phyloP scores from a whole-genome alignment of 257 asterid species.

The Jaltomata sinuosa region DNA sequence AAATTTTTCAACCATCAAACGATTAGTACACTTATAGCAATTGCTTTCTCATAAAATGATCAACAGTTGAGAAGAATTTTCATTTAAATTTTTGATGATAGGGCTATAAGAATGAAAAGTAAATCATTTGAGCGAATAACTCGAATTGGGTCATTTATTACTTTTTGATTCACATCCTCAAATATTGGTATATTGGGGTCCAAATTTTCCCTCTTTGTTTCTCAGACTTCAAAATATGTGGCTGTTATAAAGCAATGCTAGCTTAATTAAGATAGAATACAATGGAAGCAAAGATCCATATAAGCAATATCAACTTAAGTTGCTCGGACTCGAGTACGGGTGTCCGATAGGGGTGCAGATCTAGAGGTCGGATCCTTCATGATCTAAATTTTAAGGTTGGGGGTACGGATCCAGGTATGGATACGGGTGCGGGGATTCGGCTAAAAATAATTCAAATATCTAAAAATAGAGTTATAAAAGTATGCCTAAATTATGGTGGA shows the following conservation, averaged over 20 bases:
- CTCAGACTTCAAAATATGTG: neutral
- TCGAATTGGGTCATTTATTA: neutral
- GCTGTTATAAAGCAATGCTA: neutral
- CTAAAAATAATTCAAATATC: too few species aligned
- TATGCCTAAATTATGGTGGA: too few species aligned
- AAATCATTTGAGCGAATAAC: neutral
- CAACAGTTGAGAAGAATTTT: neutral
- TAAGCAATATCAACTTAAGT: neutral
- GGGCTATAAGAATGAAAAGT: neutral
- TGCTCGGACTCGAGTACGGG: too few species aligned
- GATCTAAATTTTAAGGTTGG: too few species aligned
- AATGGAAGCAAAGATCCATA: neutral
- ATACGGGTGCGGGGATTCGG: too few species aligned
- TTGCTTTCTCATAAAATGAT: neutral
- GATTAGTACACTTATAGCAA: neutral
- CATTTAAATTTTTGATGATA: neutral
- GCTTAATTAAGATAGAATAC: neutral
- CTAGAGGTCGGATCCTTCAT: too few species aligned
- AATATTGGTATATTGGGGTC: neutral
- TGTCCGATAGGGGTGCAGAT: too few species aligned
- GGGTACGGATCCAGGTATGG: too few species aligned
- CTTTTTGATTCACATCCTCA: neutral
- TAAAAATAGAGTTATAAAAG: too few species aligned
- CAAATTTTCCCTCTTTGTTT: neutral
- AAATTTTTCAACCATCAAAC: neutral